These are phyloP conservation scores for Apiotrichum mycotoxinovorans DNA, from an alignment of 1,284 basidiomycete species.

Conservation along the genomic window DNA sequence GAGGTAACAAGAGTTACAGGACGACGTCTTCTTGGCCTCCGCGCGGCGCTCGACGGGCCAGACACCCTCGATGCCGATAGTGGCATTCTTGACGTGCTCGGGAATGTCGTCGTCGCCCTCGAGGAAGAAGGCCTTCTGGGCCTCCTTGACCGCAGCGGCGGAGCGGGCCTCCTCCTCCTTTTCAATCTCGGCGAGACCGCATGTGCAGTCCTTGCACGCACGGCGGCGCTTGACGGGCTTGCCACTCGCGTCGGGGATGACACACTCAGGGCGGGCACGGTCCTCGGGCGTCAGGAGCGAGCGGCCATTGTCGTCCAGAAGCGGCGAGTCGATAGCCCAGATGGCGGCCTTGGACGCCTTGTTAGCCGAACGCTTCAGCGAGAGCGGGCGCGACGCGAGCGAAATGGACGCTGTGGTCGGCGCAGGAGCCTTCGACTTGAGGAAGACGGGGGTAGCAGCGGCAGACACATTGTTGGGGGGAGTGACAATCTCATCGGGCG, in stretches of 20 bases:
- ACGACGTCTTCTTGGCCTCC: conserved; percentile 69
- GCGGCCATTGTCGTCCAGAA: conserved; percentile 49
- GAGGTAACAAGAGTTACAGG: conserved; percentile 96
- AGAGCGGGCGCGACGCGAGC: conserved; percentile 30
- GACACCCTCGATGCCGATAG: conserved; percentile 42
- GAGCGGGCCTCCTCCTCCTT: conserved; percentile 63
- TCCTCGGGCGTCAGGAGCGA: conserved; percentile 55
- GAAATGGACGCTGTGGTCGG: conserved; percentile 12
- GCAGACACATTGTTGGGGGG: conserved; percentile 7
- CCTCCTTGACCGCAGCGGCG: conserved; percentile 39
- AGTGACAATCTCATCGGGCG: conserved; percentile 17
- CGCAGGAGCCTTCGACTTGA: conserved; percentile 8
- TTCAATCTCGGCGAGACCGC: conserved; percentile 88
- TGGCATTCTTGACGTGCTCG: conserved; percentile 35
- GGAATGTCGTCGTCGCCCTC: conserved; percentile 51
- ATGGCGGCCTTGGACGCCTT: conserved; percentile 47
- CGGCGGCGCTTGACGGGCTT: conserved; percentile 52
- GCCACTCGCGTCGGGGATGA: conserved; percentile 40
- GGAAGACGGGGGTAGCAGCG: background rate
- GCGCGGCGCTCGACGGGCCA: conserved; percentile 60
- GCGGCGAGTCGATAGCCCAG: conserved; percentile 48
- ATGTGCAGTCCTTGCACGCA: conserved; percentile 92
- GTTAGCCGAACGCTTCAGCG: conserved; percentile 33
- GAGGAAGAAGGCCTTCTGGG: conserved; percentile 43
- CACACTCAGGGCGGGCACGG: conserved; percentile 51